Evolutionary conservation across 2,329 filamentous ascomycete species (phyloP).

Genomic region (Claviceps purpurea): DNA sequence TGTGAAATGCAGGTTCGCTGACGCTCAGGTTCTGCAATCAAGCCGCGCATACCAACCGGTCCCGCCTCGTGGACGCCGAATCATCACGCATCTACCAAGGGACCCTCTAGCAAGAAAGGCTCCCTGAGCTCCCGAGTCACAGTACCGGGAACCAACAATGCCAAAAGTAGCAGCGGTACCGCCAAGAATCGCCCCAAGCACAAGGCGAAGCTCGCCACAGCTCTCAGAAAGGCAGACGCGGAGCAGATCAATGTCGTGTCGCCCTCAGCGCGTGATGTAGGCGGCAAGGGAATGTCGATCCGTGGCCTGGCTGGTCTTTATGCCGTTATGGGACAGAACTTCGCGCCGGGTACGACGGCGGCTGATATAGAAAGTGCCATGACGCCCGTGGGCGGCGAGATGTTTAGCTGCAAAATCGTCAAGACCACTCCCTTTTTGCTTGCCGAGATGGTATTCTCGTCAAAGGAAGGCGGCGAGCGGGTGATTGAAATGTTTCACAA

Average conservation of each 20-base stretch:
- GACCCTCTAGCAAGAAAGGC: constrained; percentile 13
- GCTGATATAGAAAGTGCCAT: constrained; percentile 75
- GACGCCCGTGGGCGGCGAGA: constrained; percentile 57
- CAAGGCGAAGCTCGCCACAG: constrained; percentile 29
- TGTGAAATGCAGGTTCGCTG: neutral
- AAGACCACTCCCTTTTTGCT: constrained; percentile 59
- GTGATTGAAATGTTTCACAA: constrained; percentile 68
- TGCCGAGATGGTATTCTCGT: constrained; percentile 63
- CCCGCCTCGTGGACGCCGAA: constrained; percentile 57
- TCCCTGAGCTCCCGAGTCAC: constrained; percentile 36
- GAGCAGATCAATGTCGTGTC: constrained; percentile 24
- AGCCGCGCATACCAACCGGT: too few species aligned
- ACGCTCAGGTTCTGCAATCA: neutral
- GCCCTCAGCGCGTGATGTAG: neutral
- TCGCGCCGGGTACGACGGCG: constrained; percentile 67
- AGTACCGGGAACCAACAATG: constrained; percentile 18
- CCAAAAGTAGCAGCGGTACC: neutral
- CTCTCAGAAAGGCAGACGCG: constrained; percentile 28
- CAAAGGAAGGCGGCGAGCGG: constrained; percentile 57
- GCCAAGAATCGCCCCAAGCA: constrained; percentile 14
- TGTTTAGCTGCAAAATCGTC: constrained; percentile 54
- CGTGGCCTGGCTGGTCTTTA: constrained; percentile 61
- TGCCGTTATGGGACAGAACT: constrained; percentile 65
- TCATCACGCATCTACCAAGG: constrained; percentile 38
- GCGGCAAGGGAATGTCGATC: constrained; percentile 47